Base-by-base conservation (phyloP, 768 basidiomycete genomes). In the Lactarius quietus region DNA sequence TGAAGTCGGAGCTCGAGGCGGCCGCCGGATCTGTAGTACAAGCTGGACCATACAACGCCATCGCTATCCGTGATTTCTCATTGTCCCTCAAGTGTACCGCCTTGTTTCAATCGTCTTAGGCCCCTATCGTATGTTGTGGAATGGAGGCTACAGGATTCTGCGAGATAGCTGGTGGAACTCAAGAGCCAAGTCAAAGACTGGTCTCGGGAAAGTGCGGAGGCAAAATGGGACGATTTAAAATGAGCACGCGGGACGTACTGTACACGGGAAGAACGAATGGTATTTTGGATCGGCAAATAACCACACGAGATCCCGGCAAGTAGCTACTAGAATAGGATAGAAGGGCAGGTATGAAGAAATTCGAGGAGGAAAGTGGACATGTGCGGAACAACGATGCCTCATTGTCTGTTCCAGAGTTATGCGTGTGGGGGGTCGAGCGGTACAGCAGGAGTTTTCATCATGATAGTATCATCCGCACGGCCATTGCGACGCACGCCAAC, bases 401-500 rank as follows among this genome's bases (percentile, higher is more conserved):
- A n/a, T n/a, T n/a, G n/a, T n/a, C 15, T 23, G 48, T 15, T 26
- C 26, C 12, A 12, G 48, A 14, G 48, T 28, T 12, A 10, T n/a
- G 10, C 23, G 45, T 26, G 8, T n/a, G n/a, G n/a, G n/a, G n/a
- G n/a, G 15, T 3, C 23, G n/a, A 17, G 51, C 9, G 7, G 31
- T 26, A 60, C 45, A 28, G n/a, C 8, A 5, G 29, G 28, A 33
- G 28, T 3, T 20, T 18, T 29, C 6, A 12, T 74, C 68, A 83
- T 71, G 78, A 80, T 35, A 76, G 72, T 58, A 89, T 72, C 63
- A 94, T 84, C 41, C 86, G 87, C 54, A 88, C 79, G 0, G 94
- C 97, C 97, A 99, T 98, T 29, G 86, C 85, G 28, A 98, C 76
- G 74, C 96, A 98, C 18, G 96, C 93, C 17, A 99, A 75, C 7